Evolutionary conservation across 257 asterid species (phyloP).

Genomic region (Solanum chiquidenum): DNA sequence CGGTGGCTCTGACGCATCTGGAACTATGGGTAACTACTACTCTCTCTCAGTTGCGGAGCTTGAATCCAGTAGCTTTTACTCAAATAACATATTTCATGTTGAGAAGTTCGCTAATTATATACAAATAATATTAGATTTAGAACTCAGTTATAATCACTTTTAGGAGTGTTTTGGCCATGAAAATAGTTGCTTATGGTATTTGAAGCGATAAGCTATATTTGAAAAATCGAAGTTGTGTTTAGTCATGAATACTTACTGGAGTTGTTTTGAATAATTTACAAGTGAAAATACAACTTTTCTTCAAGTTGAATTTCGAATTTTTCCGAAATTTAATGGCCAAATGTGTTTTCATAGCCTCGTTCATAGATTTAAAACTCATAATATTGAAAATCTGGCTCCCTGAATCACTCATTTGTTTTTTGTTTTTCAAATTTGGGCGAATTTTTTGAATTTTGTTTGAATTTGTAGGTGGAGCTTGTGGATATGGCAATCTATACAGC

Average conservation of each 20-base stretch:
- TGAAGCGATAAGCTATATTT: background rate
- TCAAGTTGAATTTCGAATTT: background rate
- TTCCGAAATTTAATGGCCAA: background rate
- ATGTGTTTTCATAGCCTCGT: background rate
- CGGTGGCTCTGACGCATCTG: conserved; percentile 90
- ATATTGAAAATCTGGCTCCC: background rate
- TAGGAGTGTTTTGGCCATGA: background rate
- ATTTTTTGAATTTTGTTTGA: background rate
- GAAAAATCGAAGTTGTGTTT: background rate
- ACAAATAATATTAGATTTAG: background rate
- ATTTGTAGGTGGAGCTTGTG: conserved; percentile 60
- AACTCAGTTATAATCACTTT: background rate
- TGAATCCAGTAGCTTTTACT: background rate
- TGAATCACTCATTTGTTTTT: background rate
- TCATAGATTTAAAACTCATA: background rate
- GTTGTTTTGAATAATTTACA: background rate
- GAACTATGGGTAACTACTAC: conserved; percentile 66
- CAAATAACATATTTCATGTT: background rate
- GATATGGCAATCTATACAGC: conserved; percentile 75
- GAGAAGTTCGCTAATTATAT: background rate
- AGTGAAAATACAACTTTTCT: background rate
- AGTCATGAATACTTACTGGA: background rate
- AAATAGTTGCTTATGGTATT: background rate
- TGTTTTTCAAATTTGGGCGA: background rate
- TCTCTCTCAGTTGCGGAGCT: background rate